These are phyloP conservation scores for Yamadazyma atmosphaerica DNA, from an alignment of 1,139 yeast species.

Conservation along the genomic window DNA sequence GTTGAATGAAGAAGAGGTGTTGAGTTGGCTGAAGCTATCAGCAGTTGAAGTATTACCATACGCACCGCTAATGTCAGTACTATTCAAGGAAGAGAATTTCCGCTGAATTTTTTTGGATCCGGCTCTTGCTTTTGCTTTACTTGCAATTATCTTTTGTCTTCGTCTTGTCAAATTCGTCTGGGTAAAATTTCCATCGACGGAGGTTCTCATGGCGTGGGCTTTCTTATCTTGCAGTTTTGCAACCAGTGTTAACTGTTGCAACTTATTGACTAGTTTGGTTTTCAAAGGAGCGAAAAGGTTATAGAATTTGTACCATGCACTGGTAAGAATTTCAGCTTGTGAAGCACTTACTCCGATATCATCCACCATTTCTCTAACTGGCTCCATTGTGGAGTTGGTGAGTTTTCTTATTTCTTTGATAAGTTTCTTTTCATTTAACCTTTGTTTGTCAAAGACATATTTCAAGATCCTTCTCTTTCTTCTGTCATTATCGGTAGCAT, in stretches of 20 bases:
- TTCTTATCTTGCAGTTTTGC: background rate
- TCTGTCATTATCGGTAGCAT: background rate
- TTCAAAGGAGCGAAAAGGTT: conserved; percentile 9
- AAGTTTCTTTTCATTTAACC: conserved; percentile 9
- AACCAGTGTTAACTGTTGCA: background rate
- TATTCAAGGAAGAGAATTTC: too few relatives aligned
- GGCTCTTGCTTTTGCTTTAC: too few relatives aligned
- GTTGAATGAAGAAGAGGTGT: too few relatives aligned
- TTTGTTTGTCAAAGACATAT: conserved; percentile 6
- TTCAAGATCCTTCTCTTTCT: conserved; percentile 4
- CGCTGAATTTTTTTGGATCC: too few relatives aligned
- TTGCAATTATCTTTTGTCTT: too few relatives aligned
- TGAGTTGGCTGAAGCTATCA: too few relatives aligned
- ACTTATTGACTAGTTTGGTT: conserved; percentile 3
- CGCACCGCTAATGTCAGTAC: too few relatives aligned
- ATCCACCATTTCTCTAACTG: conserved; percentile 6
- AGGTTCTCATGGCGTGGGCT: too few relatives aligned
- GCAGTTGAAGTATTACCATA: too few relatives aligned
- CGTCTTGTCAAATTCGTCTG: too few relatives aligned
- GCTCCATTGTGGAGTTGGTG: conserved; percentile 9
- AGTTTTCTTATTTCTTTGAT: conserved; percentile 7
- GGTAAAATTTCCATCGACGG: too few relatives aligned
- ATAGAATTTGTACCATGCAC: conserved; percentile 8
- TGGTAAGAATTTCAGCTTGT: conserved; percentile 5
- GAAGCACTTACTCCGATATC: conserved; percentile 4